phyloP scores from a whole-genome alignment of 176 grass and related monocot genomes.

The Leersia perrieri region DNA sequence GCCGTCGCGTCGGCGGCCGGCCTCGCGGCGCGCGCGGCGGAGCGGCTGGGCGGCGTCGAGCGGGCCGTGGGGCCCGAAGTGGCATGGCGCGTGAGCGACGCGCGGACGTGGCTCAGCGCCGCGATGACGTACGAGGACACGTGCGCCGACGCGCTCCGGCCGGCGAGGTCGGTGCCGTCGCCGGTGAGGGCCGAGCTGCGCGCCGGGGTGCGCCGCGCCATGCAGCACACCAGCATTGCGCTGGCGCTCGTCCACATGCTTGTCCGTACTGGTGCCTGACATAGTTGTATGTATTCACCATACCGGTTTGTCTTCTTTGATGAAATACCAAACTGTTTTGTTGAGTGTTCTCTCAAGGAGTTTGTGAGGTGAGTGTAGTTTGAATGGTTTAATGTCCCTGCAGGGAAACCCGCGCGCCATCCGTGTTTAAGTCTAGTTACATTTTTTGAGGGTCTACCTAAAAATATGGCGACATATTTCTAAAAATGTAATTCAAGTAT shows the following conservation, averaged over 20 bases:
- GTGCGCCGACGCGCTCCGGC: neutral
- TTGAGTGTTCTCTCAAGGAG: too few species aligned
- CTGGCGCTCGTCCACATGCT: constrained; percentile 22
- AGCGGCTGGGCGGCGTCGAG: constrained; percentile 1
- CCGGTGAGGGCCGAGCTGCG: constrained; percentile 28
- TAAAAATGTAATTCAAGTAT: too few species aligned
- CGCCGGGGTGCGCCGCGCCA: neutral
- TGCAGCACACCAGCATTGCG: constrained; percentile 6
- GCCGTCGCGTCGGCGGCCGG: neutral
- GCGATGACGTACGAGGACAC: constrained; percentile 21
- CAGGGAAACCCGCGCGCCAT: too few species aligned
- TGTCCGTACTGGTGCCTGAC: neutral
- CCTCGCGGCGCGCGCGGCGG: neutral
- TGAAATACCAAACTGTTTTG: too few species aligned
- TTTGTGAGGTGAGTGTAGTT: too few species aligned
- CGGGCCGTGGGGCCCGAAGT: neutral
- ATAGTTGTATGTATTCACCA: too few species aligned
- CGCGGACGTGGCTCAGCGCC: constrained; percentile 6
- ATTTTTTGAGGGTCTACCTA: too few species aligned
- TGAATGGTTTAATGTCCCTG: too few species aligned
- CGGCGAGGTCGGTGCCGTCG: neutral
- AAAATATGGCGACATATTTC: too few species aligned
- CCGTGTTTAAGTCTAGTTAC: too few species aligned
- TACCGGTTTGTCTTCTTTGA: too few species aligned
- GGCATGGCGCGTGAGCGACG: neutral